These are phyloP conservation scores for Sporothrix mexicana DNA, from an alignment of 2,329 filamentous ascomycete species.

Conservation along the genomic window DNA sequence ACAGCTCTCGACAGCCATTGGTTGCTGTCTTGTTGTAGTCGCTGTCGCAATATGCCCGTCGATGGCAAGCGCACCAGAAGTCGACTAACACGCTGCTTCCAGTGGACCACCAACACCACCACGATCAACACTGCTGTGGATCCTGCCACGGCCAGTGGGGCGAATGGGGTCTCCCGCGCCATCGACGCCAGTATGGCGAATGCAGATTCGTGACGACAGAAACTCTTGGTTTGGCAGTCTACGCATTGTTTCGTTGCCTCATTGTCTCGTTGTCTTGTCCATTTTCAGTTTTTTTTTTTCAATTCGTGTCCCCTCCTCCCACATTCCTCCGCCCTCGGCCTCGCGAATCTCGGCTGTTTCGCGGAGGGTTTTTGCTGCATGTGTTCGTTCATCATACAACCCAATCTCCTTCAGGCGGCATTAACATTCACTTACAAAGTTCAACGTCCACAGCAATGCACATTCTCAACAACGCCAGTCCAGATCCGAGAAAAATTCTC, in stretches of 20 bases:
- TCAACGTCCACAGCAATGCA: background rate
- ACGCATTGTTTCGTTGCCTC: no score
- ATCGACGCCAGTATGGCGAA: conserved; percentile 31
- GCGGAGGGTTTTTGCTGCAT: background rate
- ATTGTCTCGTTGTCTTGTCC: background rate
- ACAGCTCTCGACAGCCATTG: no score
- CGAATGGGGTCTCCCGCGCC: conserved; percentile 22
- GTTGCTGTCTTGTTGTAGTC: no score
- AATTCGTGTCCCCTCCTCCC: background rate
- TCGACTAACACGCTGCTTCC: no score
- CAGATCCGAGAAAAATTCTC: background rate
- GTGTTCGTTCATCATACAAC: no score
- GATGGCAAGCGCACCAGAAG: no score
- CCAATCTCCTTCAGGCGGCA: no score
- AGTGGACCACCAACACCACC: no score
- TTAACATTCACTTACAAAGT: background rate
- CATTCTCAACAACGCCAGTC: background rate
- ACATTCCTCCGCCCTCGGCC: background rate
- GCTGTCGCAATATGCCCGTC: no score
- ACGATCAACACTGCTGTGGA: background rate
- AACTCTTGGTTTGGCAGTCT: no score
- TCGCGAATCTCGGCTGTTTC: conserved; percentile 18
- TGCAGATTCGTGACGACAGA: background rate
- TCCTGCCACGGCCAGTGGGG: background rate
- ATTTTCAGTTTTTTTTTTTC: background rate